A percentile compares a stretch with the other conserved stretches of the same genome.
Conservation (phyloP, 768 basidiomycete species). For the Termitomyces eurrhizus region DNA sequence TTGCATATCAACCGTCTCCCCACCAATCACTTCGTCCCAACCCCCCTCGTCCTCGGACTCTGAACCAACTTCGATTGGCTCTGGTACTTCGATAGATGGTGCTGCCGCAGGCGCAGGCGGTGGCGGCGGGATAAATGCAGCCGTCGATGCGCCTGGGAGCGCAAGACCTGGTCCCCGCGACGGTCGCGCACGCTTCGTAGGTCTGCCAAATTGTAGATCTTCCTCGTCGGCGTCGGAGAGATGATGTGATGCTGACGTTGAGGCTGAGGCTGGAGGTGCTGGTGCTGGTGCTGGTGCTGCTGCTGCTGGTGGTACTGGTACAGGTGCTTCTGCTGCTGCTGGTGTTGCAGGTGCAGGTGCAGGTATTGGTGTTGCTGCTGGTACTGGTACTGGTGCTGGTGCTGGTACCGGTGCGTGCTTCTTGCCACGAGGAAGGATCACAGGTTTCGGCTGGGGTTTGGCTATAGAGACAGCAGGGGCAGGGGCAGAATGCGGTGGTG, state of each 20-base stretch:
- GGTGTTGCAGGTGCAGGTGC: background rate
- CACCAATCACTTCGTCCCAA: slow-evolving; percentile 43
- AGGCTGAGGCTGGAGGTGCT: background rate
- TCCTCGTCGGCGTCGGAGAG: slow-evolving; percentile 40
- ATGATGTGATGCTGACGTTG: background rate
- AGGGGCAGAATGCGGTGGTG: slow-evolving; percentile 1
- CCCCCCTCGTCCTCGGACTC: slow-evolving; percentile 43
- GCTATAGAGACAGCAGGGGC: slow-evolving; percentile 2
- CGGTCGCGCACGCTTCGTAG: slow-evolving; percentile 34
- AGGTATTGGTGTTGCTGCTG: background rate
- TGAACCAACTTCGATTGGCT: slow-evolving; percentile 14
- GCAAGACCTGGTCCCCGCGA: slow-evolving; percentile 29
- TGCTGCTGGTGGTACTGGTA: background rate
- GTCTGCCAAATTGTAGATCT: slow-evolving; percentile 44
- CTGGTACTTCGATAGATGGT: slow-evolving; percentile 2
- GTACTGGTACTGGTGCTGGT: background rate
- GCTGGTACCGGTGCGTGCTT: slow-evolving; percentile 20
- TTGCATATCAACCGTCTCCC: slow-evolving; percentile 15
- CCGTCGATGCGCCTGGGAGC: slow-evolving; percentile 30
- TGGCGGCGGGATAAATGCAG: slow-evolving; percentile 24
- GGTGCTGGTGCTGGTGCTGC: background rate
- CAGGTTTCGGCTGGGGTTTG: slow-evolving; percentile 10
- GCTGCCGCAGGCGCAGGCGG: slow-evolving; percentile 17
- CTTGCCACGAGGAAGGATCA: slow-evolving; percentile 13
- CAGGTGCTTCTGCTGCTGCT: too few relatives aligned